Percentiles rank a stretch among this genome's conserved stretches.
These are phyloP conservation scores for Hyaloperonospora arabidopsidis DNA, from an alignment of 352 stramenopile species.

Conservation along the genomic window DNA sequence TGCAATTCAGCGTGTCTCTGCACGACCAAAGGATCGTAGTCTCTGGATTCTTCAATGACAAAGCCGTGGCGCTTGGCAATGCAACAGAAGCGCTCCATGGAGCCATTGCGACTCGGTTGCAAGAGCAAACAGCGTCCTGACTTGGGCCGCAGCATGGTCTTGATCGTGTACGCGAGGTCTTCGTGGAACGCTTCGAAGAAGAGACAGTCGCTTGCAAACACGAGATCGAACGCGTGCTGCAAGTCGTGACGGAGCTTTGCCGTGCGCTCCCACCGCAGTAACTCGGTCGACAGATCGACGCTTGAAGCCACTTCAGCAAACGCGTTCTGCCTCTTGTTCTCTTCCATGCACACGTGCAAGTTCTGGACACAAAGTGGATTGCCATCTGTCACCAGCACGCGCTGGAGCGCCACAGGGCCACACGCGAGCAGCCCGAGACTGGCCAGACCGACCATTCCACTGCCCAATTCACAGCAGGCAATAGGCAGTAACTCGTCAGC, in stretches of 20 bases:
- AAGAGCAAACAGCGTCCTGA: conserved; percentile 59
- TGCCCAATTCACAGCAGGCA: conserved; percentile 62
- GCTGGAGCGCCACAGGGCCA: conserved; percentile 27
- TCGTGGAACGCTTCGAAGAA: conserved; percentile 85
- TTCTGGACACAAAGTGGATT: conserved; percentile 67
- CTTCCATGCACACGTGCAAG: conserved; percentile 48
- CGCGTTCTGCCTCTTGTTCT: conserved; percentile 33
- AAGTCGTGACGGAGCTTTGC: conserved; percentile 19
- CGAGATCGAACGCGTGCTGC: conserved; percentile 60
- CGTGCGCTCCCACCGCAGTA: conserved; percentile 68
- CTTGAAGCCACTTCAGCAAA: conserved; percentile 4
- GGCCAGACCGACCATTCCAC: conserved; percentile 69
- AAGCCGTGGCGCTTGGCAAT: conserved; percentile 40
- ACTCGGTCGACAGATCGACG: conserved; percentile 21
- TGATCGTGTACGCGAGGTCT: conserved; percentile 62
- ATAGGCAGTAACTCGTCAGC: conserved; percentile 12
- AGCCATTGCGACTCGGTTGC: conserved; percentile 62
- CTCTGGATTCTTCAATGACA: conserved; percentile 21
- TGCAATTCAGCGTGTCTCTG: conserved; percentile 32
- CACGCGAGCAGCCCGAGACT: conserved; percentile 56
- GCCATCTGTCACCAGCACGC: conserved; percentile 65
- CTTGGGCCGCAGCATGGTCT: conserved; percentile 33
- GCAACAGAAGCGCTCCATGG: conserved; percentile 66
- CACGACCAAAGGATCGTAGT: conserved; percentile 42
- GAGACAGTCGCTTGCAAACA: conserved; percentile 78